These are phyloP conservation scores for Tanozyma kutaoensis DNA, from an alignment of 805 yeast genomes.

Conservation along the genomic window DNA sequence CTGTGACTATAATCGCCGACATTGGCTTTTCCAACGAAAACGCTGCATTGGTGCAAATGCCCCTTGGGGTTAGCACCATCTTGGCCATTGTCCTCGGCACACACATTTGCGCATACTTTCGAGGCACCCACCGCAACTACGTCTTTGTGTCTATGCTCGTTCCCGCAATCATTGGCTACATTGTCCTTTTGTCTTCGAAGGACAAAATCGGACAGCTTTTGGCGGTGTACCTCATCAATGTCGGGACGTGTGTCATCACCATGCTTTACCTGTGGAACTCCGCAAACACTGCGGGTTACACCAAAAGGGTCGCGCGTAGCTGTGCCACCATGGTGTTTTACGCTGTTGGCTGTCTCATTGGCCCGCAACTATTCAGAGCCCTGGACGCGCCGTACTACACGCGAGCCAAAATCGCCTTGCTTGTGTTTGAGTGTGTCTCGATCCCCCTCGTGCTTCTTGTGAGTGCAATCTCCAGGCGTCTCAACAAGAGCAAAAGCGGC, in stretches of 20 bases:
- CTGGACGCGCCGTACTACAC: constrained; percentile 3
- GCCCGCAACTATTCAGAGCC: constrained; percentile 9
- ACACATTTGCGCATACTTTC: constrained; percentile 12
- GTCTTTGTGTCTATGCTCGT: constrained; percentile 18
- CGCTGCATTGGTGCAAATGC: constrained; percentile 41
- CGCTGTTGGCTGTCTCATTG: constrained; percentile 13
- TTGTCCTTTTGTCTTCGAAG: constrained; percentile 25
- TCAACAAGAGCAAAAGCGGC: too few species aligned
- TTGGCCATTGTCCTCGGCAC: constrained; percentile 17
- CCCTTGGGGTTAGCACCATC: constrained; percentile 39
- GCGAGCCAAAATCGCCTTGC: constrained; percentile 2
- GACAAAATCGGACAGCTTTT: constrained; percentile 32
- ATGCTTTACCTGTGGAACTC: constrained; percentile 49
- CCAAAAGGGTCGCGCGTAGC: constrained; percentile 8
- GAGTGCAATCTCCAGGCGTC: too few species aligned
- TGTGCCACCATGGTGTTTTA: constrained; percentile 9
- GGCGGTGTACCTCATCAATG: constrained; percentile 36
- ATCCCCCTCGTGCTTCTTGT: constrained; percentile 3
- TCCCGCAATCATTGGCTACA: constrained; percentile 21
- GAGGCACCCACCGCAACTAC: constrained; percentile 11
- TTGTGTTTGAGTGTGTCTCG: constrained; percentile 3
- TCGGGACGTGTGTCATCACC: constrained; percentile 45
- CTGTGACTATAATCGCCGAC: constrained; percentile 36
- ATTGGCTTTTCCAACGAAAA: constrained; percentile 33
- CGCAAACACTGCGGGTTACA: constrained; percentile 24